Conservation (phyloP, 169 alveolate species). For the Cyclospora cayetanensis region DNA sequence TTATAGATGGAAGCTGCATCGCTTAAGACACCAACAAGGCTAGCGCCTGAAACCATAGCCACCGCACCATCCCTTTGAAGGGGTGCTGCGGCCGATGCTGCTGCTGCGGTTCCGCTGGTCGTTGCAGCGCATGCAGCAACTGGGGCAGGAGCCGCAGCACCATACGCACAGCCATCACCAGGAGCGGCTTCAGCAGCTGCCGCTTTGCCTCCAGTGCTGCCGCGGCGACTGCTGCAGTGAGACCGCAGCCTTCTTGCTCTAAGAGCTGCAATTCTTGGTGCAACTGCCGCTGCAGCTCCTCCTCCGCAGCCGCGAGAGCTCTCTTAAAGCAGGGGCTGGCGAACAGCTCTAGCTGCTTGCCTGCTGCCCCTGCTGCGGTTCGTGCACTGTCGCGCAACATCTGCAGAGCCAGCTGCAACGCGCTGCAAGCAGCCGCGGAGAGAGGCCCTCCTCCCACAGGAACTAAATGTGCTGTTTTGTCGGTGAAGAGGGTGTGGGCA, state of each 20-base stretch:
- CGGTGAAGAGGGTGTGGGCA: neutral
- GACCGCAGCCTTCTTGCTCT: neutral
- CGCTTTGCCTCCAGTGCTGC: neutral
- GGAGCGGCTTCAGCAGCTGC: neutral
- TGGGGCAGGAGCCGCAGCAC: neutral
- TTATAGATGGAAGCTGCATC: too few relatives aligned
- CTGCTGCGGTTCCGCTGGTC: slow-evolving; percentile 31
- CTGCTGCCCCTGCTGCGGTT: neutral
- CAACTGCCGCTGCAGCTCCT: neutral
- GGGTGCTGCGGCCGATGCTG: neutral
- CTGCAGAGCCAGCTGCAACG: neutral
- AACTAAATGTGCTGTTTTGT: neutral
- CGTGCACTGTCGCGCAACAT: neutral
- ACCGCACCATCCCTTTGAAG: neutral
- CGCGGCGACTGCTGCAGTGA: neutral
- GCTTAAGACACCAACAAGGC: neutral
- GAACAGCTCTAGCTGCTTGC: neutral
- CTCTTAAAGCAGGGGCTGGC: neutral
- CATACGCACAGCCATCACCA: neutral
- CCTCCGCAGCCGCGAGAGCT: neutral
- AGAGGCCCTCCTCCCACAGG: neutral
- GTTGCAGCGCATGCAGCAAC: neutral
- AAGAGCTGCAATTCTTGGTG: neutral
- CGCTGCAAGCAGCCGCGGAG: neutral
- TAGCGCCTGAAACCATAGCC: neutral